Conservation (phyloP, 179 eudicot species). For the Sideroxylon spinosum region DNA sequence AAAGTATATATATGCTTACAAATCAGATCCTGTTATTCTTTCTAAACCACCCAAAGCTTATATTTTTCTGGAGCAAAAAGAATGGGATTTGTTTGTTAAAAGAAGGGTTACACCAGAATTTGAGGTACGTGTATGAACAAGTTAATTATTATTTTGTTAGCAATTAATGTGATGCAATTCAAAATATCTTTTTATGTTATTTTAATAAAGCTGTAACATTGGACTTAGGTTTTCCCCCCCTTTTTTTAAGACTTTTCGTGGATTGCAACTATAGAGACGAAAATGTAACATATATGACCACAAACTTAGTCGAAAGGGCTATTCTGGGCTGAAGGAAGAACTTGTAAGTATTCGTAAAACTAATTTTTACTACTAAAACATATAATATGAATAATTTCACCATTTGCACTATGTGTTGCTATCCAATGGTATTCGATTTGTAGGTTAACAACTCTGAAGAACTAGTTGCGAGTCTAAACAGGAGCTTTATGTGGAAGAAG, state of each 20-base stretch:
- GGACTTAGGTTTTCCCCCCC: too few species aligned
- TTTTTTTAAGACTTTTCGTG: too few species aligned
- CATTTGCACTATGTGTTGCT: too few species aligned
- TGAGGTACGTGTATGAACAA: neutral
- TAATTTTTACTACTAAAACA: neutral
- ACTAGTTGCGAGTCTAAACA: too few species aligned
- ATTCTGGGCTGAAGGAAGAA: neutral
- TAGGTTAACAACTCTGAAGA: too few species aligned
- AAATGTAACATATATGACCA: neutral
- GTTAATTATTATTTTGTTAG: neutral
- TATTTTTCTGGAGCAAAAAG: neutral
- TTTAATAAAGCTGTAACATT: too few species aligned
- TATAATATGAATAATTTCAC: neutral
- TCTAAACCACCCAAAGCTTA: neutral
- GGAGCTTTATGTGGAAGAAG: too few species aligned
- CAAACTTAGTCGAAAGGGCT: neutral
- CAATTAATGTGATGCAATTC: neutral
- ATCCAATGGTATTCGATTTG: too few species aligned
- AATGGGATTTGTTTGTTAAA: neutral
- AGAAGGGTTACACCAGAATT: neutral
- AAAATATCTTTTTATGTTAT: neutral
- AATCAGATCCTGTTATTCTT: neutral
- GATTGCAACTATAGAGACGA: neutral
- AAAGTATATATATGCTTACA: neutral
- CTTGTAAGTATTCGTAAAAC: neutral